Percentiles rank a stretch among this genome's conserved stretches.
phyloP scores from a whole-genome alignment of 1,284 basidiomycete species.

The Pseudozyma flocculosa region DNA sequence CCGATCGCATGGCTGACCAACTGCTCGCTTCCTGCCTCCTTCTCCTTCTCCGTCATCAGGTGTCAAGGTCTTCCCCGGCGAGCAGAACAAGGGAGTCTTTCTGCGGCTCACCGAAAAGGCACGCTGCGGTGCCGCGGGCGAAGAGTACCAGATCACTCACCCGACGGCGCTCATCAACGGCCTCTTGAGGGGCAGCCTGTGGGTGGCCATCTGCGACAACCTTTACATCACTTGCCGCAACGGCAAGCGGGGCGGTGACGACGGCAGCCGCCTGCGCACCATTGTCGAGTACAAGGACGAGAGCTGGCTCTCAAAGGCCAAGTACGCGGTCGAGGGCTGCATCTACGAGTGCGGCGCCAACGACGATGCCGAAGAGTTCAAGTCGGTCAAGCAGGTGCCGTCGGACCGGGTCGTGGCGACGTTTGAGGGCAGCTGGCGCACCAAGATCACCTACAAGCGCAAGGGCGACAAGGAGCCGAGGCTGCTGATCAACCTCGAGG shows the following conservation, averaged over 20 bases:
- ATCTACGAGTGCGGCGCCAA: conserved; percentile 71
- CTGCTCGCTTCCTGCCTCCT: no score
- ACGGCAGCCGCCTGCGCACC: conserved; percentile 66
- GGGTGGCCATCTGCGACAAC: conserved; percentile 77
- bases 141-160: conserved; percentile 72
- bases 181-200: conserved; percentile 82
- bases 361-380: conserved; percentile 70
- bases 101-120: conserved; percentile 40
- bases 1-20: no score
- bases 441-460: conserved; percentile 75
- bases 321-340: conserved; percentile 84
- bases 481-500: conserved; percentile 75
- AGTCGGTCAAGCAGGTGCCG: conserved; percentile 86
- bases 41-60: not conserved
- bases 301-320: conserved; percentile 89
- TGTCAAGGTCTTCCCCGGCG: conserved; percentile 66
- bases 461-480: conserved; percentile 70
- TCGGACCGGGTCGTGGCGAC: conserved; percentile 73
- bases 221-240: conserved; percentile 80
- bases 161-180: conserved; percentile 88
- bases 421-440: conserved; percentile 86
- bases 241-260: conserved; percentile 61
- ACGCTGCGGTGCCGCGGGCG: conserved; percentile 37
- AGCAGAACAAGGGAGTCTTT: conserved; percentile 73
- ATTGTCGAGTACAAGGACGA: conserved; percentile 96